Evolutionary conservation across 2,329 filamentous ascomycete species (phyloP).

Genomic region (Colletotrichum sansevieriae): DNA sequence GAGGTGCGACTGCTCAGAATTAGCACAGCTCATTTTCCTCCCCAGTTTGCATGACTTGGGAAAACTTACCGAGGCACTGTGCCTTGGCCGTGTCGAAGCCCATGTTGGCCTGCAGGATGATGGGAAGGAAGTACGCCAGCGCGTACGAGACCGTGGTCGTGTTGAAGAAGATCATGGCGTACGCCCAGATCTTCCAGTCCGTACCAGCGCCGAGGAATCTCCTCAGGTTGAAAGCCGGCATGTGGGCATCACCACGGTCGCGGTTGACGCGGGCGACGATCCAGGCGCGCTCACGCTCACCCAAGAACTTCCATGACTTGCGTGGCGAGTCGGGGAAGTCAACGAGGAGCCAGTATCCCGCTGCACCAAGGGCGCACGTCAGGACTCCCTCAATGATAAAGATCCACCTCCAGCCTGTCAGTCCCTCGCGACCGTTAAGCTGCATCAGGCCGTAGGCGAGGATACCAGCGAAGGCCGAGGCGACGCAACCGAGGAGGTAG

Average conservation of each 20-base stretch:
- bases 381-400: slow-evolving; percentile 69
- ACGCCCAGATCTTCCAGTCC: slow-evolving; percentile 73
- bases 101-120: slow-evolving; percentile 75
- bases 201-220: slow-evolving; percentile 61
- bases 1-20: slow-evolving; percentile 67
- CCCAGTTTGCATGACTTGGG: background rate
- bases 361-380: slow-evolving; percentile 65
- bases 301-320: slow-evolving; percentile 66
- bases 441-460: slow-evolving; percentile 79
- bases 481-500: slow-evolving; percentile 76
- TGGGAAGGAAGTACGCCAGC: slow-evolving; percentile 82
- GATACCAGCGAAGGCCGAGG: slow-evolving; percentile 76
- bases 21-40: too few relatives aligned
- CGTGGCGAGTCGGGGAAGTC: slow-evolving; percentile 73
- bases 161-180: slow-evolving; percentile 72
- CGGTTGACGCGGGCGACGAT: slow-evolving; percentile 66
- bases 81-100: slow-evolving; percentile 73
- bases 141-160: slow-evolving; percentile 81
- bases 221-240: slow-evolving; percentile 64
- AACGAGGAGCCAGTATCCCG: slow-evolving; percentile 70
- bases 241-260: slow-evolving; percentile 69
- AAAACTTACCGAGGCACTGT: slow-evolving; percentile 68
- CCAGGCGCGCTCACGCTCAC: slow-evolving; percentile 63
- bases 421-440: slow-evolving; percentile 66
- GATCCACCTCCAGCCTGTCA: slow-evolving; percentile 77